Conservation (phyloP, 1,284 basidiomycete species). For the Moniliophthora roreri region DNA sequence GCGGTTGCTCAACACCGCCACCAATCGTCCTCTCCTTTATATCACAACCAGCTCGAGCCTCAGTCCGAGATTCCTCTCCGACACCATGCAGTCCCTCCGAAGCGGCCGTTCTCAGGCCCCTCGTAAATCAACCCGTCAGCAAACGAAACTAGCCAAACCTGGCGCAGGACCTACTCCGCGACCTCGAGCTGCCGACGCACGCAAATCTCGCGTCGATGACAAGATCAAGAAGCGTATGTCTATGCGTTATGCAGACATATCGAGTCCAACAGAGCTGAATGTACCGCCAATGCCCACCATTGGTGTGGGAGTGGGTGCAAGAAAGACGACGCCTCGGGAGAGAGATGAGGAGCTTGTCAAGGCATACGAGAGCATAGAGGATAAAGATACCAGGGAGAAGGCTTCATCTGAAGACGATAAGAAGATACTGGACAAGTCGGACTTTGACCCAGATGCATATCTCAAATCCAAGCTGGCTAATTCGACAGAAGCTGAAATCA, state of each 20-base stretch:
- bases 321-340: constrained; percentile 19
- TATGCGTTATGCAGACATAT: constrained; percentile 85
- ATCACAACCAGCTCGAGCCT: too few species aligned
- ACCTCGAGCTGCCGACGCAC: constrained; percentile 11
- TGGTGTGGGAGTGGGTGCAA: constrained; percentile 29
- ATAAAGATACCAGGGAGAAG: constrained; percentile 24
- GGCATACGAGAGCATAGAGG: constrained; percentile 36
- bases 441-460: constrained; percentile 80
- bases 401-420: constrained; percentile 58
- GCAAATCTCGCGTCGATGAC: constrained; percentile 70
- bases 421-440: constrained; percentile 68
- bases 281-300: constrained; percentile 61
- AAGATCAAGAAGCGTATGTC: constrained; percentile 94
- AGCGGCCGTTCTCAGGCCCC: constrained; percentile 53
- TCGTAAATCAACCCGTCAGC: constrained; percentile 32
- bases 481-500: constrained; percentile 78
- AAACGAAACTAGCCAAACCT: constrained; percentile 42
- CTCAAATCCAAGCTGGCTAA: constrained; percentile 76
- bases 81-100: constrained; percentile 64
- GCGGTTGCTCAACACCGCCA: too few species aligned
- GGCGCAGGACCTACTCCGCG: constrained; percentile 20
- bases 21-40: too few species aligned
- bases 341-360: constrained; percentile 26
- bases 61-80: too few species aligned
- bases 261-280: constrained; percentile 53